These are phyloP conservation scores for Stemphylium beticola DNA, from an alignment of 2,329 filamentous ascomycete species.

Conservation along the genomic window DNA sequence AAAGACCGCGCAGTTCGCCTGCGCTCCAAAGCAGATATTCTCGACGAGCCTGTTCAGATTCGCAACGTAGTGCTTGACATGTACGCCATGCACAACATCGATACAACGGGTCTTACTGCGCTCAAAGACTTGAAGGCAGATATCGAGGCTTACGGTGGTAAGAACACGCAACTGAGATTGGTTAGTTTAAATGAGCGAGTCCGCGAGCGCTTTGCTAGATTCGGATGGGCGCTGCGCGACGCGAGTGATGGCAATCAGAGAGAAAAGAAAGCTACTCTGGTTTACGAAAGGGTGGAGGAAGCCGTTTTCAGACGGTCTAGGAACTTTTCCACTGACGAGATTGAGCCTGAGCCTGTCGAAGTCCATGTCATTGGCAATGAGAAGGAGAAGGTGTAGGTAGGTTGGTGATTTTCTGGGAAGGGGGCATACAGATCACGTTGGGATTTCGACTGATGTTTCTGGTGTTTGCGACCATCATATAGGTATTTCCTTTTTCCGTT, in stretches of 20 bases:
- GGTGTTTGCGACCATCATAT: no score
- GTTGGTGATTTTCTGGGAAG: not conserved
- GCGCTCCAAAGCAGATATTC: slow-evolving; percentile 49
- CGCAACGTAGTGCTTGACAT: slow-evolving; percentile 61
- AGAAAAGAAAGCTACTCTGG: slow-evolving; percentile 14
- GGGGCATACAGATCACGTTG: not conserved
- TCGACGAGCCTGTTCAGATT: slow-evolving; percentile 49
- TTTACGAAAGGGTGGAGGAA: slow-evolving; percentile 24
- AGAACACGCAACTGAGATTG: slow-evolving; percentile 56
- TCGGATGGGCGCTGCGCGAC: slow-evolving; percentile 39
- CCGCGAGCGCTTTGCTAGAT: slow-evolving; percentile 38
- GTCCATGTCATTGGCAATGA: slow-evolving; percentile 23
- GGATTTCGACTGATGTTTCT: no score
- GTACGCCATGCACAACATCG: slow-evolving; percentile 58
- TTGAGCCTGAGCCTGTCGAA: slow-evolving; percentile 20
- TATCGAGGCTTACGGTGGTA: slow-evolving; percentile 58
- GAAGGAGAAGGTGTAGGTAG: slow-evolving; percentile 21
- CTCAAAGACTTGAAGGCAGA: slow-evolving; percentile 58
- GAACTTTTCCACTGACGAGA: slow-evolving; percentile 14
- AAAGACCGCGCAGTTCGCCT: slow-evolving; percentile 57
- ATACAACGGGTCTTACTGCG: slow-evolving; percentile 60
- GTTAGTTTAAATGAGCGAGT: slow-evolving; percentile 56
- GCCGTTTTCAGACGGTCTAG: slow-evolving; percentile 18
- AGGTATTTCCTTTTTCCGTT: no score
- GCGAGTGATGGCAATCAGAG: slow-evolving; percentile 3